phyloP scores from a whole-genome alignment of 257 asterid species.

The Haberlea rhodopensis region DNA sequence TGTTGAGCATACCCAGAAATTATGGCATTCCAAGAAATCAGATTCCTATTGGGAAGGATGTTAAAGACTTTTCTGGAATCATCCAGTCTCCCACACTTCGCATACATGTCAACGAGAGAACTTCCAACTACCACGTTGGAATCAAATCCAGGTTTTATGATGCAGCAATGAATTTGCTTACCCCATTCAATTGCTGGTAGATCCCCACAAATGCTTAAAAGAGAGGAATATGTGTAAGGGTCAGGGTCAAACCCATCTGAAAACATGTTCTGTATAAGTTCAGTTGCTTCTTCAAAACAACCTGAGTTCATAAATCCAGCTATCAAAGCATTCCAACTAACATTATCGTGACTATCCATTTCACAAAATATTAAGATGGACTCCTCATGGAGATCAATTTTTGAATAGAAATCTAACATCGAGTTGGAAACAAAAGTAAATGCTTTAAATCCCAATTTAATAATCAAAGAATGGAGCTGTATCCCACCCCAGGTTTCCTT shows the following conservation, averaged over 20 bases:
- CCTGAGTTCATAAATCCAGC: conserved; percentile 48
- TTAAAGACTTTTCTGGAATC: conserved; percentile 61
- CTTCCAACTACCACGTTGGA: conserved; percentile 74
- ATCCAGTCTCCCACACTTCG: conserved; percentile 62
- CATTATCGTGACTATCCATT: conserved; percentile 52
- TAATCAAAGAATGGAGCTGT: conserved; percentile 54
- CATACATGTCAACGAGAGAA: conserved; percentile 72
- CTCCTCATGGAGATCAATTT: conserved; percentile 39
- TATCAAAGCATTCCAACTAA: conserved; percentile 67
- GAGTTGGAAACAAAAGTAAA: conserved; percentile 62
- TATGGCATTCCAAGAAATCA: conserved; percentile 79
- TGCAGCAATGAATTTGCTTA: conserved; percentile 61
- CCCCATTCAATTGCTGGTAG: conserved; percentile 78
- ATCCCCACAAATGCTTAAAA: conserved; percentile 70
- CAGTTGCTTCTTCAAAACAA: conserved; percentile 38
- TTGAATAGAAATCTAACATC: conserved; percentile 56
- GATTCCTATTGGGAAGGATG: conserved; percentile 46
- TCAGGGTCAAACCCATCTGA: conserved; percentile 47
- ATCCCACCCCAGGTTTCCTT: conserved; percentile 42
- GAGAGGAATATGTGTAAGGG: conserved; percentile 61
- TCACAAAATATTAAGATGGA: conserved; percentile 42
- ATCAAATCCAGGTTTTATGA: conserved; percentile 54
- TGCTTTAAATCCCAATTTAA: conserved; percentile 51
- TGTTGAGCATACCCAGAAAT: conserved; percentile 74
- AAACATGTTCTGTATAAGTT: conserved; percentile 41